These are phyloP conservation scores for Zygosaccharomyces kombuchaensis DNA, from an alignment of 805 yeast species.

Conservation along the genomic window DNA sequence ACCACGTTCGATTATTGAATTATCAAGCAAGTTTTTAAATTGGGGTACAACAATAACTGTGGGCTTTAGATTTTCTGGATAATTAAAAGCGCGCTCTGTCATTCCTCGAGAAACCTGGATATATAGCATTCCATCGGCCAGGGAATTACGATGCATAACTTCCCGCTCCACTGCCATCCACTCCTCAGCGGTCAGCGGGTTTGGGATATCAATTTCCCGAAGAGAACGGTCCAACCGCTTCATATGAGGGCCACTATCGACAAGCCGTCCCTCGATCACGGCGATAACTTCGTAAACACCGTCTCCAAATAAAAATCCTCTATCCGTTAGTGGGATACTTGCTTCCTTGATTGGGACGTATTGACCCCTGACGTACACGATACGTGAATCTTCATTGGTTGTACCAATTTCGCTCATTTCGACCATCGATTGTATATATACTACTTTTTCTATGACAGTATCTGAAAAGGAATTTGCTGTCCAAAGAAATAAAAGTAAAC, in stretches of 20 bases:
- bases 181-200: not conserved
- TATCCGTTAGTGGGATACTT: not conserved
- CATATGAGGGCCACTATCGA: slow-evolving; percentile 1
- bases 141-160: no score
- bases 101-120: no score
- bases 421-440: not conserved
- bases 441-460: not conserved
- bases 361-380: slow-evolving; percentile 1
- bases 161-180: no score
- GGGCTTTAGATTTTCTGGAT: no score
- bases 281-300: slow-evolving; percentile 1
- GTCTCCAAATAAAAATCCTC: slow-evolving; percentile 2
- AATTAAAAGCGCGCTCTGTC: no score
- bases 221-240: not conserved
- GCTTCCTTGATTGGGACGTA: slow-evolving; percentile 1
- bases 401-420: not conserved
- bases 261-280: not conserved
- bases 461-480: not conserved
- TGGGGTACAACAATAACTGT: no score
- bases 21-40: no score
- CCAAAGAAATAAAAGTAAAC: not conserved
- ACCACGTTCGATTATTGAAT: no score
- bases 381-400: not conserved
- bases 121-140: no score
- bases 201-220: slow-evolving; percentile 2